Base-by-base conservation (phyloP, 2,329 filamentous ascomycete genomes). In the Fusarium cyanostomum region DNA sequence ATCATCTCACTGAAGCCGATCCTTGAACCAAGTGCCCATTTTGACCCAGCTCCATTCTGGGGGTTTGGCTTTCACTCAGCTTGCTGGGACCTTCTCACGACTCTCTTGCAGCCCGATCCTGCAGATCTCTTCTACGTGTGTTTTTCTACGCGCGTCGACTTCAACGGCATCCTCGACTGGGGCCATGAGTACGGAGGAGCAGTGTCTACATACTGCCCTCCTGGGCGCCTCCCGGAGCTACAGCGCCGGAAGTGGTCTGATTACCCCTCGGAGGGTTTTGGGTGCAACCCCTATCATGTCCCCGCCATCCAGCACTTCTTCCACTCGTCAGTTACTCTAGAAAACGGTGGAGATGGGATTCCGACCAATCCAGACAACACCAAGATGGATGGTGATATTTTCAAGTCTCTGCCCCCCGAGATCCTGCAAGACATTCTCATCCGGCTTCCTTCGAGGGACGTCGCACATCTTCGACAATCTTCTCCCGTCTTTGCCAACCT, bases 21-120 rank as follows among this genome's bases (percentile, higher is more conserved):
- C 5, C 30, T 56, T 15, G n/a, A 38, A 1, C 51, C 45, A 7
- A 31, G 27, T 7, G 33, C 37, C 4, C n/a, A 21, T 15, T 53
- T 26, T 13, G 43, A 53, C n/a, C 38, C 39, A 10, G 11, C 27
- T n/a, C 45, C 56, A 5, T 56, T 48, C 9, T 59, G 59, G 30
- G 59, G 59, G 1, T 58, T 48, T n/a, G 55, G 27, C 7, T 62
- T 62, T 9, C 59, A 62, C 30, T 37, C 59, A 12, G 37, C 54
- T 24, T 59, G 59, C 15, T 62, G 50, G 59, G 33, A 50, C 2
- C 42, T 62, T 15, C 42, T 59, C 10, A 24, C 35, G 4, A 11
- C n/a, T 3, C 15, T 59, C 21, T 42, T 54, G 9, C 24, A 48
- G 7, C 54, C 59, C 2, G 24, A 30, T 8, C 5, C 49, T n/a